Evolutionary conservation across 2,329 filamentous ascomycete species (phyloP), one percentile per base, ranked within the genome.

Genomic region (Leptodontidium sp.): DNA sequence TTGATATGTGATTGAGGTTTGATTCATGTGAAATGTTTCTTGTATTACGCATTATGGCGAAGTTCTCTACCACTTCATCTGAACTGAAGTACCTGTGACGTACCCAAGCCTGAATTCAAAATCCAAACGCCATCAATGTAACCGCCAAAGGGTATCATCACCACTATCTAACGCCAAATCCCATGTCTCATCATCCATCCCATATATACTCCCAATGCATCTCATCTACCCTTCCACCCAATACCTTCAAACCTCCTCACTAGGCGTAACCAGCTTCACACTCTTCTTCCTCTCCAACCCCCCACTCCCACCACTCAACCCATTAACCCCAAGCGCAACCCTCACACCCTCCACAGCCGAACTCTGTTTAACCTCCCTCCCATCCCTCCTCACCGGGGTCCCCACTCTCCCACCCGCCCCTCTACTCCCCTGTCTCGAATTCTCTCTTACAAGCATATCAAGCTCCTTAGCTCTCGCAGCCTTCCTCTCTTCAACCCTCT

Each of bases 211-310:
- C 38, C 21, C n/a, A 24, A n/a, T 15, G n/a, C 50, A 57, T 24
- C n/a, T n/a, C 29, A 32, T 6, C 29, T 32, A 3, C 9, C 47
- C 40, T 12, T 17, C 40, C 12, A 50, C 47, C 24, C 43, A n/a
- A n/a, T 4, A 4, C 43, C 45, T 35, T 29, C 61, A 29, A 49
- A 74, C 73, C 45, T 78, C 76, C 2, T 74, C 75, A 32, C 29
- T 32, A 14, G 77, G 77, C 8, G 73, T 73, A 66, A 78, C 84
- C 78, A 90, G 88, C 80, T 90, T 90, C 73, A 90, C 88, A 71
- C 87, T 90, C 83, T 89, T 90, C 76, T 87, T 82, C 71, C 87
- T 81, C 76, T 89, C 88, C 68, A 86, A 78, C 58, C 86, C 84
- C 32, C 72, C 78, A 4, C 77, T 73, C 3, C 75, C 40, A 57